Evolutionary conservation across 345 rosid genomes (phyloP).

Genomic region (Ricinus communis): DNA sequence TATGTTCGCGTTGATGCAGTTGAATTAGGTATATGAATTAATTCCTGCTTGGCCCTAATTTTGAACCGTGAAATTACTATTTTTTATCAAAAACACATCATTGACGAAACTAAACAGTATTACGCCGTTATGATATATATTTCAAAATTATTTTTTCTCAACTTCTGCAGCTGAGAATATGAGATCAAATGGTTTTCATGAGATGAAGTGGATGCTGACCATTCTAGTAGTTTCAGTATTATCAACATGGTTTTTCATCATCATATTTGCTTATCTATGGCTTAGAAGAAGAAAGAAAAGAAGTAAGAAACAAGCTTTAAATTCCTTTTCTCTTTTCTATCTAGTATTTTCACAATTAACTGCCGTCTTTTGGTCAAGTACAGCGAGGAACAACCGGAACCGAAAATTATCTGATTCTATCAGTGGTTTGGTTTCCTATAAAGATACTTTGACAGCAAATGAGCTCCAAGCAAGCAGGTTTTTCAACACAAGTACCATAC

Average conservation of each 20-base stretch:
- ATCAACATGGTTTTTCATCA: background rate
- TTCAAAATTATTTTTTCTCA: background rate
- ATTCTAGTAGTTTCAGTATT: background rate
- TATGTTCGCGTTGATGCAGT: slow-evolving; percentile 16
- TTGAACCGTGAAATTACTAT: too few relatives aligned
- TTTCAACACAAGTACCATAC: slow-evolving; percentile 11
- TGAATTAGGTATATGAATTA: slow-evolving; percentile 4
- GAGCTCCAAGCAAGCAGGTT: background rate
- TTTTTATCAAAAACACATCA: background rate
- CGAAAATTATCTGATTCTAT: background rate
- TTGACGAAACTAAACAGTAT: too few relatives aligned
- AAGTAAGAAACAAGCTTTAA: background rate
- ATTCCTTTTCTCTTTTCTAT: background rate
- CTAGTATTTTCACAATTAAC: too few relatives aligned
- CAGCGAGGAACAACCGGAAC: background rate
- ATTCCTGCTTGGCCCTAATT: background rate
- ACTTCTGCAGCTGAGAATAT: slow-evolving; percentile 6
- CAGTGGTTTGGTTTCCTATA: background rate
- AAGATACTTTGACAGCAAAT: background rate
- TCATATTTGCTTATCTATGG: background rate
- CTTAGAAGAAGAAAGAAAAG: slow-evolving; percentile 1
- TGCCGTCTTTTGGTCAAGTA: background rate
- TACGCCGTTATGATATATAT: too few relatives aligned
- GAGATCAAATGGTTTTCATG: background rate
- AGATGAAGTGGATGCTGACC: background rate